Percentiles rank a stretch among this genome's conserved stretches.
Evolutionary conservation across 148 eudicot genomes (phyloP).

Genomic region (Arbutus unedo): DNA sequence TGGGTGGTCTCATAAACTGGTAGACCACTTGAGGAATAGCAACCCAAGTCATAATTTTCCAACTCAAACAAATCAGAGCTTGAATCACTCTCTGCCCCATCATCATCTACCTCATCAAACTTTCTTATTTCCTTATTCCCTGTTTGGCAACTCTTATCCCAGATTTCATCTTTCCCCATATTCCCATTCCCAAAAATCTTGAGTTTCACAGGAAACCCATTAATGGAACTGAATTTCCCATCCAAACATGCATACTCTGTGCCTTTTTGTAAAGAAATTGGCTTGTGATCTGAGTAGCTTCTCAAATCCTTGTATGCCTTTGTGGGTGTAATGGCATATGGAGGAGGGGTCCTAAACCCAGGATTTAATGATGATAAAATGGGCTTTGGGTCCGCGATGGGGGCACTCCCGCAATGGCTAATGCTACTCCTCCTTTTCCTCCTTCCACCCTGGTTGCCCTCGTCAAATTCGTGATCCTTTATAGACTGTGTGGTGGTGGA

Average conservation of each 20-base stretch:
- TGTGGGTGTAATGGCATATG: constrained; percentile 45
- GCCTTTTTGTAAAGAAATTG: constrained; percentile 13
- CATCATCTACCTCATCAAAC: neutral
- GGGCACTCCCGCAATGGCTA: constrained; percentile 42
- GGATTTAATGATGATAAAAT: constrained; percentile 38
- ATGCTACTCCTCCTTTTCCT: constrained; percentile 70
- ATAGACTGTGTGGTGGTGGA: constrained; percentile 30
- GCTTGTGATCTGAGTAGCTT: constrained; percentile 41
- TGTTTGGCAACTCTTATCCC: neutral
- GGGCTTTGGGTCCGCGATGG: constrained; percentile 18
- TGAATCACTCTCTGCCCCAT: constrained; percentile 22
- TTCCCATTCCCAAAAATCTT: neutral
- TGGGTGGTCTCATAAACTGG: constrained; percentile 35
- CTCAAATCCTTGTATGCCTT: constrained; percentile 44
- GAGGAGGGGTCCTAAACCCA: constrained; percentile 69
- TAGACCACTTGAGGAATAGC: constrained; percentile 21
- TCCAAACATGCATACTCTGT: neutral
- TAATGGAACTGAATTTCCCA: constrained; percentile 7
- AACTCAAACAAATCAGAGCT: constrained; percentile 33
- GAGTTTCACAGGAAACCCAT: neutral
- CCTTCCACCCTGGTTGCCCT: constrained; percentile 44
- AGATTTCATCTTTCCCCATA: neutral
- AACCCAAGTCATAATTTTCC: constrained; percentile 24
- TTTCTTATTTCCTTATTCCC: neutral
- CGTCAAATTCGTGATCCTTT: constrained; percentile 50